These are phyloP conservation scores for Leccinum huronense DNA, from an alignment of 1,284 basidiomycete species.

Conservation along the genomic window DNA sequence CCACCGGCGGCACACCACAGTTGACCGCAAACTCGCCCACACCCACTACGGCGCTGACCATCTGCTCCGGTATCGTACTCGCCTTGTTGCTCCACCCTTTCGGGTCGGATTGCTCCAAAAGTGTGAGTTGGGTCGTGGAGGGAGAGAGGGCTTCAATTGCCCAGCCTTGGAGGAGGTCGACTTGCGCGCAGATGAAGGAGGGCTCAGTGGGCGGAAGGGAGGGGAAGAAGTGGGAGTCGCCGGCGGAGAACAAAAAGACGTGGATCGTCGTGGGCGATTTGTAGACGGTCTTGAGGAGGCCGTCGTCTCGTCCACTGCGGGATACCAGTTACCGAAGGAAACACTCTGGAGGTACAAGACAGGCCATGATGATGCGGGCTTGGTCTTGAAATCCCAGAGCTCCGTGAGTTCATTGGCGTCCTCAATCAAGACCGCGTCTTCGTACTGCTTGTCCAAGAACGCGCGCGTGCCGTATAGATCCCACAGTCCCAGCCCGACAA, in stretches of 20 bases:
- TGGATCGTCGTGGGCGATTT: slow-evolving; percentile 96
- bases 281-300: slow-evolving; percentile 93
- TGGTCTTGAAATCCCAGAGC: slow-evolving; percentile 87
- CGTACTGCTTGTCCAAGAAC: slow-evolving; percentile 90
- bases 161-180: slow-evolving; percentile 90
- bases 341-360: slow-evolving; percentile 62
- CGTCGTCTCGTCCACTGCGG: slow-evolving; percentile 81
- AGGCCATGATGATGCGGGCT: slow-evolving; percentile 76
- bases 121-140: slow-evolving; percentile 90
- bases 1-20: slow-evolving; percentile 88
- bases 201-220: slow-evolving; percentile 70
- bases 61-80: slow-evolving; percentile 81
- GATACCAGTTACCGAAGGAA: slow-evolving; percentile 7
- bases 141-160: slow-evolving; percentile 95
- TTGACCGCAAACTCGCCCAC: slow-evolving; percentile 95
- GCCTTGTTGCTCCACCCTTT: slow-evolving; percentile 98
- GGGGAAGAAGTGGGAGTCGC: slow-evolving; percentile 85
- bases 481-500: slow-evolving; percentile 96
- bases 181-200: slow-evolving; percentile 87
- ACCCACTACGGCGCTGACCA: slow-evolving; percentile 84
- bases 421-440: slow-evolving; percentile 82
- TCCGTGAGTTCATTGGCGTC: slow-evolving; percentile 92
- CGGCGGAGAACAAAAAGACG: slow-evolving; percentile 93
- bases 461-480: slow-evolving; percentile 86
- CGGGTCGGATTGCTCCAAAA: slow-evolving; percentile 96